phyloP scores from a whole-genome alignment of 129 eudicot species.

The Deinandra increscens region DNA sequence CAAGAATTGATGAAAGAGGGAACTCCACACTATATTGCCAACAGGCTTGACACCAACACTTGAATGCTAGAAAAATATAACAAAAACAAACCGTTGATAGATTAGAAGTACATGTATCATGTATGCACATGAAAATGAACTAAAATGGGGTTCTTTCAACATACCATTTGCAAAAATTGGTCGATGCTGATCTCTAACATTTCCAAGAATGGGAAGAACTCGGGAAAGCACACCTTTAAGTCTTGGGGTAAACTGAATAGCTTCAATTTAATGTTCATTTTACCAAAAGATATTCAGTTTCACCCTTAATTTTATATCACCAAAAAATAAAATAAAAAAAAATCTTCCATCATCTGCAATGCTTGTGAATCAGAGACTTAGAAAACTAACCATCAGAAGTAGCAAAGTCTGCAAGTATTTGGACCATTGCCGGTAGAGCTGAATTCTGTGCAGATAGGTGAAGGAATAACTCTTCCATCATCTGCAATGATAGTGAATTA shows the following conservation, averaged over 20 bases:
- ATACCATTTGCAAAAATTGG: conserved; percentile 93
- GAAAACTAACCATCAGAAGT: conserved; percentile 67
- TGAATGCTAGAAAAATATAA: conserved; percentile 58
- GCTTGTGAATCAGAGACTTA: conserved; percentile 9
- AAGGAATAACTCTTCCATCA: conserved; percentile 92
- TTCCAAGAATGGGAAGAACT: conserved; percentile 89
- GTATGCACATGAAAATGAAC: not conserved
- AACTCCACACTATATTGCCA: conserved; percentile 77
- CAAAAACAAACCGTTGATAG: not conserved
- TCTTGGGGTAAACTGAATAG: conserved; percentile 88
- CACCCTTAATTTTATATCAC: conserved; percentile 9
- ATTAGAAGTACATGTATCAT: not conserved
- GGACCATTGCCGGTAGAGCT: conserved; percentile 96
- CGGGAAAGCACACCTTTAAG: conserved; percentile 91
- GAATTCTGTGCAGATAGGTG: conserved; percentile 80
- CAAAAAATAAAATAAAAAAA: conserved; percentile 8
- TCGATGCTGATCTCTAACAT: conserved; percentile 81
- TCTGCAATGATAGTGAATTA: conserved; percentile 42
- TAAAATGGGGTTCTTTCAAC: conserved; percentile 5
- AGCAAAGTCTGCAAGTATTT: conserved; percentile 92
- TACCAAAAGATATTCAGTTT: conserved; percentile 25
- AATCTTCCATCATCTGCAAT: not conserved
- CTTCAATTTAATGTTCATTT: conserved; percentile 45
- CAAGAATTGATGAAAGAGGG: conserved; percentile 56
- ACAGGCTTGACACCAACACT: conserved; percentile 99